Evolutionary conservation across 495 filamentous ascomycete genomes (phyloP), one percentile per base, ranked within the genome.

Genomic region (Penicillium ucsense): DNA sequence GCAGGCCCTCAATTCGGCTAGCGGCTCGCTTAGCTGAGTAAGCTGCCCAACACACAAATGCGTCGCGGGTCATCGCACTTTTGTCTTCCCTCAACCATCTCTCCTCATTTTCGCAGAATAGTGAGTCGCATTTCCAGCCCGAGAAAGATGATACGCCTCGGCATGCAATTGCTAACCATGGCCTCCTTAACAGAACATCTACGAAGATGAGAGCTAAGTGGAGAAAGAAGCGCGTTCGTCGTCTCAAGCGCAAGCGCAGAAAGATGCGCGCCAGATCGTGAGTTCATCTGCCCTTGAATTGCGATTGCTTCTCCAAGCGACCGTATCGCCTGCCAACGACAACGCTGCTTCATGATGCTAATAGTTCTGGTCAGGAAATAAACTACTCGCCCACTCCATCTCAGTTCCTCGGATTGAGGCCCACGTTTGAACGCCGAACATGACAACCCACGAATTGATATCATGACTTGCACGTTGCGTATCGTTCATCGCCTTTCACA

Each of bases 161-260:
- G 31, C 35, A 46, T 30, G 39, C 51, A 51, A 38, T 44, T 50
- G 45, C 38, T 49, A 40, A 54, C 46, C n/a, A 31, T 8, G 28
- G 30, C 49, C 57, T 5, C 39, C 6, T 31, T 6, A 5, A 8
- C 48, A 59, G 49, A 61, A 48, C 55, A 65, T 67, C 65, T 67
- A 62, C 76, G 81, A 90, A 80, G 82, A 94, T 95, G 89, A 89
- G 89, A 89, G 88, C 87, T 62, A 95, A 95, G 79, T 95, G 89
- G 89, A 89, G 89, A 81, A 96, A 96, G 86, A 96, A 96, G 89
- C 80, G 90, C 67, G 88, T 94, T 76, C 84, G 90, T 55, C 83
- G 90, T 73, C 85, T 96, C 73, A 96, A 96, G 83, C 82, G 88
- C 71, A 96, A 96, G 89, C 84, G 90, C 72, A 91, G 90, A 88